Evolutionary conservation across 2,329 filamentous ascomycete genomes (phyloP).

Genomic region (Trichoderma breve): DNA sequence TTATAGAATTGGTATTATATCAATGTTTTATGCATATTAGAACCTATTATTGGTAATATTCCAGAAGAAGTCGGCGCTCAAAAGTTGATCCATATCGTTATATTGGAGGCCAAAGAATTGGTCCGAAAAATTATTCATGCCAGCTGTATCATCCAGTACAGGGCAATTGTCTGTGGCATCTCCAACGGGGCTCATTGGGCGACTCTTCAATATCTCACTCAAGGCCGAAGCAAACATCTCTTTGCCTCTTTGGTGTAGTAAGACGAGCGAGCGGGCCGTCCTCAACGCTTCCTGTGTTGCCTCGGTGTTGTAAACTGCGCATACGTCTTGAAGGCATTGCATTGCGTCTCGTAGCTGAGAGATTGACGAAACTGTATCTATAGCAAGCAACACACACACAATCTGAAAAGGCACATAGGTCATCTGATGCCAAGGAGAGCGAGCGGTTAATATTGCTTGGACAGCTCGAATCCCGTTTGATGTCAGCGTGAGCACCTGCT

Average conservation of each 20-base stretch:
- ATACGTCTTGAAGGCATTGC: not conserved
- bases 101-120: constrained; percentile 6
- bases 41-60: not conserved
- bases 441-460: not conserved
- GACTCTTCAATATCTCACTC: not conserved
- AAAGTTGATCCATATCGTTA: constrained; percentile 1
- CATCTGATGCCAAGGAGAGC: constrained; percentile 9
- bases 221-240: constrained; percentile 12
- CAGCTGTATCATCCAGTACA: not conserved
- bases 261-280: not conserved
- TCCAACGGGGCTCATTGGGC: not conserved
- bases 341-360: constrained; percentile 1
- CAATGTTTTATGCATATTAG: not conserved
- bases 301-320: not conserved
- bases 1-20: not conserved
- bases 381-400: constrained; percentile 3
- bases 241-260: not conserved
- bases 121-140: not conserved
- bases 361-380: constrained; percentile 9
- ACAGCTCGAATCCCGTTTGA: constrained; percentile 1
- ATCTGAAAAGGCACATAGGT: constrained; percentile 2
- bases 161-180: not conserved
- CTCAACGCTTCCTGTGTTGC: not conserved
- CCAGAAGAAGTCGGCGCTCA: constrained; percentile 8
- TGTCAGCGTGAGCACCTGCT: not conserved